These are phyloP conservation scores for Lactarius indigo DNA, from an alignment of 768 basidiomycete species.

Conservation along the genomic window DNA sequence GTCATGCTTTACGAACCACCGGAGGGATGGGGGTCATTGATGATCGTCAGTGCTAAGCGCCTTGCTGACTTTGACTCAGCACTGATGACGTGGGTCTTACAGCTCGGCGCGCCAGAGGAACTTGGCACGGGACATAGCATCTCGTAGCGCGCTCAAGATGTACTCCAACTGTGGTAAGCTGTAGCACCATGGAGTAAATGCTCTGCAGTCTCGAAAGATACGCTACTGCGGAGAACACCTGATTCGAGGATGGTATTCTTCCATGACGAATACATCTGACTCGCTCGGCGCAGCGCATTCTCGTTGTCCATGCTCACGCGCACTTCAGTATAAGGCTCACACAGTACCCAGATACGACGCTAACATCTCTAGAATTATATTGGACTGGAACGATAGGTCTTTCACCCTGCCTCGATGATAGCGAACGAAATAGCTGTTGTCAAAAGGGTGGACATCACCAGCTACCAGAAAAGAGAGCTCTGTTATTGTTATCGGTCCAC, in stretches of 20 bases:
- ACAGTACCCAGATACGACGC: neutral
- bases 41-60: neutral
- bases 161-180: neutral
- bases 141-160: neutral
- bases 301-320: neutral
- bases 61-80: conserved; percentile 7
- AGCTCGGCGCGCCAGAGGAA: neutral
- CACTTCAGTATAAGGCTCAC: neutral
- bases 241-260: neutral
- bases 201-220: neutral
- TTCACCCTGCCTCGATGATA: neutral
- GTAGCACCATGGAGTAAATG: conserved; percentile 7
- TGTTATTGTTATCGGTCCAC: neutral
- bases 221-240: neutral
- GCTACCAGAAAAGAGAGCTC: neutral
- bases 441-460: neutral
- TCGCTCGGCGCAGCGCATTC: neutral
- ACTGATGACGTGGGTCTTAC: neutral
- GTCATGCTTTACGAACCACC: neutral
- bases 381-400: neutral
- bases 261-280: neutral
- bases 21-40: neutral
- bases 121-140: neutral
- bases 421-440: neutral
- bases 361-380: neutral